Conservation (phyloP, 1,139 yeast genomes). For the Hansenula sp. region DNA sequence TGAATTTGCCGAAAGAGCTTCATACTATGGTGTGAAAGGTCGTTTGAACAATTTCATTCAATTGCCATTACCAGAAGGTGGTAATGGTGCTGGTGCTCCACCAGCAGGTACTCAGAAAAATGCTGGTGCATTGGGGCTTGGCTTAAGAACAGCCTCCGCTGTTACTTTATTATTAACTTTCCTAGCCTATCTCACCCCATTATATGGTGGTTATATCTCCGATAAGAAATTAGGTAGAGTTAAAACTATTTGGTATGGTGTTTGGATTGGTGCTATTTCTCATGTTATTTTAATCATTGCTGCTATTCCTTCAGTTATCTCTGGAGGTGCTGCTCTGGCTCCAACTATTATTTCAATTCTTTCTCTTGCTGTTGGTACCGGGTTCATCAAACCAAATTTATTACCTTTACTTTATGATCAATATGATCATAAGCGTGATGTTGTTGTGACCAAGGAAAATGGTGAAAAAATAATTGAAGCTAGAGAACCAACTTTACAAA, state of each 20-base stretch:
- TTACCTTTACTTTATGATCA: conserved; percentile 78
- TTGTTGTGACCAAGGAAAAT: conserved; percentile 49
- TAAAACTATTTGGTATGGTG: conserved; percentile 57
- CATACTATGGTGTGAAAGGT: conserved; percentile 72
- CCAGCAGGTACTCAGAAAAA: conserved; percentile 33
- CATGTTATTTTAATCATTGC: conserved; percentile 61
- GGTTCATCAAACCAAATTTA: conserved; percentile 74
- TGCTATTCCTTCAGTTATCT: conserved; percentile 57
- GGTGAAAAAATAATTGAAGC: conserved; percentile 71
- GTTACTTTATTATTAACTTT: conserved; percentile 73
- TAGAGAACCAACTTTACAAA: conserved; percentile 66
- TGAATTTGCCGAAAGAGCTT: conserved; percentile 74
- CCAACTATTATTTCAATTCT: conserved; percentile 53
- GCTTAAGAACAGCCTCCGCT: conserved; percentile 64
- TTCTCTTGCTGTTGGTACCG: conserved; percentile 71
- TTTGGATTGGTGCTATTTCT: conserved; percentile 56
- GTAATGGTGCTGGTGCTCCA: conserved; percentile 38
- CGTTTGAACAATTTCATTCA: conserved; percentile 80
- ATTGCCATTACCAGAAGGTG: conserved; percentile 44
- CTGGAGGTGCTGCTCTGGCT: conserved; percentile 39
- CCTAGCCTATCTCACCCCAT: conserved; percentile 78
- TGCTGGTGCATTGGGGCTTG: conserved; percentile 55
- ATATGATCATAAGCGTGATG: conserved; percentile 48
- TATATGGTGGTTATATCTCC: conserved; percentile 68
- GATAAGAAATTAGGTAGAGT: conserved; percentile 71